Evolutionary conservation across 768 basidiomycete genomes (phyloP).

Genomic region (Leccinum obscurum): DNA sequence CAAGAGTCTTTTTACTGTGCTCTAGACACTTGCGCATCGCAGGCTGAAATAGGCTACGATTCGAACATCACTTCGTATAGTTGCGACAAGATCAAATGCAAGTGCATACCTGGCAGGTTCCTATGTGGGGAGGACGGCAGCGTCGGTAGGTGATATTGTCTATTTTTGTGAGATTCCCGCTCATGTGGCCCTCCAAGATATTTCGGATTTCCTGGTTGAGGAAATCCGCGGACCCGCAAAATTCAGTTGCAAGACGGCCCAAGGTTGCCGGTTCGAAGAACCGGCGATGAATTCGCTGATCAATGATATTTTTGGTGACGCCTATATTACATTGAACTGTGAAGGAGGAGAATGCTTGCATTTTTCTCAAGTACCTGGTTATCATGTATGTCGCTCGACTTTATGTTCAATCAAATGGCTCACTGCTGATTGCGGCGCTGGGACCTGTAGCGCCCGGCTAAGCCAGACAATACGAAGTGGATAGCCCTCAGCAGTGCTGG

Average conservation of each 20-base stretch:
- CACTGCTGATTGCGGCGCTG: neutral
- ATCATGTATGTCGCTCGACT: constrained; percentile 46
- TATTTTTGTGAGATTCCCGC: neutral
- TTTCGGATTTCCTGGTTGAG: constrained; percentile 88
- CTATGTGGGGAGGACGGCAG: constrained; percentile 95
- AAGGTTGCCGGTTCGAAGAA: constrained; percentile 89
- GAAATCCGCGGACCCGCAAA: constrained; percentile 88
- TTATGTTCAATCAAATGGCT: neutral
- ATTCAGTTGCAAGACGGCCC: constrained; percentile 73
- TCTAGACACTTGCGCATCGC: constrained; percentile 66
- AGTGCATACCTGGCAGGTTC: constrained; percentile 91
- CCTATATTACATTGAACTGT: constrained; percentile 84
- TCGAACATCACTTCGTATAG: constrained; percentile 73
- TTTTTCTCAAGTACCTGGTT: constrained; percentile 94
- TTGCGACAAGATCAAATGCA: constrained; percentile 85
- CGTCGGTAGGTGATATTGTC: constrained; percentile 60
- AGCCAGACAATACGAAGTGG: constrained; percentile 81
- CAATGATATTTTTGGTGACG: constrained; percentile 90
- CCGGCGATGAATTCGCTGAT: constrained; percentile 97
- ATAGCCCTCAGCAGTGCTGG: constrained; percentile 82
- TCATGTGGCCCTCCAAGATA: constrained; percentile 47
- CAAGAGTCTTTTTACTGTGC: constrained; percentile 96
- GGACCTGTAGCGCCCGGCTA: constrained; percentile 59
- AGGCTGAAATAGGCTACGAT: constrained; percentile 50
- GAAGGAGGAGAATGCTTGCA: constrained; percentile 92